Percentiles rank a stretch among this genome's conserved stretches.
Evolutionary conservation across 2,329 filamentous ascomycete genomes (phyloP).

Genomic region (Aspergillus sp.): DNA sequence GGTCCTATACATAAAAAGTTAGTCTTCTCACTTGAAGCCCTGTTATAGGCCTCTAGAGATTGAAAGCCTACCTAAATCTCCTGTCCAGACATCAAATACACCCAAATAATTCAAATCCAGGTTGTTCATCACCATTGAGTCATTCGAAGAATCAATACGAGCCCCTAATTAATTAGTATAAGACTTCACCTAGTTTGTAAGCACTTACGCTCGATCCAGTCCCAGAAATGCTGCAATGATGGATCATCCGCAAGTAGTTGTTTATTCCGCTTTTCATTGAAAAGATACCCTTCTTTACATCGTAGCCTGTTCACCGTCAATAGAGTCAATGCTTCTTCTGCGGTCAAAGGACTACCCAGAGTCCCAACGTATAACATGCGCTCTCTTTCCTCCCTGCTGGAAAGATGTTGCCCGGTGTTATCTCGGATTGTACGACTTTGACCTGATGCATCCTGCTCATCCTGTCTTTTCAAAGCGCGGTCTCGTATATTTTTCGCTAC

Average conservation of each 20-base stretch:
- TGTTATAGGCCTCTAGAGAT: not conserved
- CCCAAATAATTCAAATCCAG: conserved; percentile 63
- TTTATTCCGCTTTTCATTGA: conserved; percentile 57
- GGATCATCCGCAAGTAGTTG: conserved; percentile 56
- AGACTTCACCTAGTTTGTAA: not conserved
- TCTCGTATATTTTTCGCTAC: conserved; percentile 30
- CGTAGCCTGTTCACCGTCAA: conserved; percentile 45
- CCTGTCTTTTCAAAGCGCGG: conserved; percentile 21
- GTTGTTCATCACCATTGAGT: conserved; percentile 56
- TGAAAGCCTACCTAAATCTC: conserved; percentile 49
- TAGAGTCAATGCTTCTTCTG: conserved; percentile 41
- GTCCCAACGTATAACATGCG: conserved; percentile 32
- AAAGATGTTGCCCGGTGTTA: conserved; percentile 23
- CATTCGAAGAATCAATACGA: conserved; percentile 40
- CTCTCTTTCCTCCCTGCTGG: conserved; percentile 42
- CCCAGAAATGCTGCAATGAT: conserved; percentile 60
- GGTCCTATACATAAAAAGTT: conserved; percentile 25
- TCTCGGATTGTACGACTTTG: not conserved
- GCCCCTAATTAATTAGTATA: conserved; percentile 34
- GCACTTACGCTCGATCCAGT: conserved; percentile 52
- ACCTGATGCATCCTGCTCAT: conserved; percentile 7
- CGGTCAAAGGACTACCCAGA: conserved; percentile 28
- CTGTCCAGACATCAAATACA: conserved; percentile 59
- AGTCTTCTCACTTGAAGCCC: not conserved
- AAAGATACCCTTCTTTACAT: conserved; percentile 55